Base-by-base conservation (phyloP, 768 basidiomycete genomes). In the Lactarius psammicola region DNA sequence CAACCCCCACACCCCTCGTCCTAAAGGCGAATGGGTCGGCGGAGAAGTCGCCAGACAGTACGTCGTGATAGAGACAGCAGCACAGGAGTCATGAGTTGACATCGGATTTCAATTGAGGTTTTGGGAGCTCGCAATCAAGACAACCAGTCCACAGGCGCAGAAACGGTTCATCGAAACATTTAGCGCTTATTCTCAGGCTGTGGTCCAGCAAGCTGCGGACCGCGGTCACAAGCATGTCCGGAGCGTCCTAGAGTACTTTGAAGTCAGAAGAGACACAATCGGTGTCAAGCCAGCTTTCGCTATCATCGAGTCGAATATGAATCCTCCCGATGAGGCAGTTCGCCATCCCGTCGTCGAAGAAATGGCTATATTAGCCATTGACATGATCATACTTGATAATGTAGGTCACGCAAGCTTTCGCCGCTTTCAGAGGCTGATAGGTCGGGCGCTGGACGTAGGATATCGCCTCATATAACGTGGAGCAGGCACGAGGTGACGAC, bases 401-500 rank as follows among this genome's bases (percentile, higher is more conserved):
- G 62, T 63, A 23, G 8, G 55, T 38, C 17, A 17, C 1, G 15
- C 54, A 31, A 18, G 23, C 33, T 38, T 33, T 28, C 20, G 10
- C n/a, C 13, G 15, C 10, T 23, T 54, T 4, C 6, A 15, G 30
- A 26, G 36, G 62, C 26, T 38, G 28, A 38, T 54, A 2, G 10
- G 34, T 20, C 15, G 31, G 38, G 28, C 5, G 30, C 5, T 30
- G 31, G 28, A 7, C 30, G 11, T 26, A 75, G 74, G 74, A 75
- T 46, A 62, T 75, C 4, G 55, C 31, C 46, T 74, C 74, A 54
- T 75, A 74, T 59, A 76, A 76, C 23, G 0, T 69, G 5, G 74
- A 75, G 46, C 77, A 76, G 63, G 68, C 76, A 33, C 68, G 67
- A 20, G 78, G 78, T 0, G 74, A 78, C 31, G 76, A 77, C 36